Conservation (phyloP, 352 stramenopile species). For the Pythium guiyangense region DNA sequence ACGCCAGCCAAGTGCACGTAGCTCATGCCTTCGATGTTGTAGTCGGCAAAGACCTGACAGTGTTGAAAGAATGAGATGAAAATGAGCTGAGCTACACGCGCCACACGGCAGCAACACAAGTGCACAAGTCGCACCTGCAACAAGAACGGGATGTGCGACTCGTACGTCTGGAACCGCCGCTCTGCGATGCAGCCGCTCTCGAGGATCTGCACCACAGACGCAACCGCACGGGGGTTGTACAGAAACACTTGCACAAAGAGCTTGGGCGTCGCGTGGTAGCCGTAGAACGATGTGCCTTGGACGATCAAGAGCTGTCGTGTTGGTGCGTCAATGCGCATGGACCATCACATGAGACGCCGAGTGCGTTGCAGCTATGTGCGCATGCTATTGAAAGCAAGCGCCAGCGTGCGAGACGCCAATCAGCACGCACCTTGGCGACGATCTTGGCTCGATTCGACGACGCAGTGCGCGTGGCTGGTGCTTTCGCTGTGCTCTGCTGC, state of each 20-base stretch:
- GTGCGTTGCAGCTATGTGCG: neutral
- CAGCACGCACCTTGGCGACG: constrained; percentile 56
- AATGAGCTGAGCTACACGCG: neutral
- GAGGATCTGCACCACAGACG: constrained; percentile 73
- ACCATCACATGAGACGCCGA: neutral
- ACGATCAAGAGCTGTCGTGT: constrained; percentile 73
- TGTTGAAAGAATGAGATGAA: constrained; percentile 75
- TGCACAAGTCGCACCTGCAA: constrained; percentile 49
- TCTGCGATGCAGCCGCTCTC: constrained; percentile 75
- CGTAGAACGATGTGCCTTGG: constrained; percentile 86
- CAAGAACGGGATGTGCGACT: constrained; percentile 87
- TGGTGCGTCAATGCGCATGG: neutral
- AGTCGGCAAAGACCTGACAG: constrained; percentile 85
- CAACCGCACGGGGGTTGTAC: constrained; percentile 70
- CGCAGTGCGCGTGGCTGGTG: neutral
- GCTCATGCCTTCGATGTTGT: constrained; percentile 93
- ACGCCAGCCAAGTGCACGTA: constrained; percentile 61
- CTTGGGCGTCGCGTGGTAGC: constrained; percentile 65
- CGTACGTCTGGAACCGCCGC: constrained; percentile 80
- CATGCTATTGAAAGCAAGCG: too few species aligned
- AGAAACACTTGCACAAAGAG: constrained; percentile 89
- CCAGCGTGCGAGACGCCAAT: neutral
- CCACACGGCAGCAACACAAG: too few species aligned
- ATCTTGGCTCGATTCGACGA: constrained; percentile 19
- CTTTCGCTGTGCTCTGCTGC: constrained; percentile 24